Conservation (phyloP, 1,284 basidiomycete species). For the Ceratobasidium sp. region DNA sequence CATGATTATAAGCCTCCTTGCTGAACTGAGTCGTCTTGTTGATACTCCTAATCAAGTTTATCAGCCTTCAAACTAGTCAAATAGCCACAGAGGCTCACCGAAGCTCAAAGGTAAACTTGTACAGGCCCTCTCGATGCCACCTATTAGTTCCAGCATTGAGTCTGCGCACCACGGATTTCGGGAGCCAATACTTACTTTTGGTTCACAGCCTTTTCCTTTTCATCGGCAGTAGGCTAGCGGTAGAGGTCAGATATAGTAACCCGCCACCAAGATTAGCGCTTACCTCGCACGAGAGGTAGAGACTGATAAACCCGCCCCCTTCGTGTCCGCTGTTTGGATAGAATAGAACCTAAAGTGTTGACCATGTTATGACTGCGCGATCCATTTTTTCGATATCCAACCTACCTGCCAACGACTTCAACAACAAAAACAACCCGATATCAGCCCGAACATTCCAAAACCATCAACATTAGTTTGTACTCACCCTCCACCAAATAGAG, state of each 20-base stretch:
- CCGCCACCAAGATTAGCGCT: slow-evolving; percentile 52
- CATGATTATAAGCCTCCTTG: slow-evolving; percentile 87
- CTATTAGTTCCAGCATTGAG: slow-evolving; percentile 55
- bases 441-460: slow-evolving; percentile 11
- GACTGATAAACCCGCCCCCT: slow-evolving; percentile 68
- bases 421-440: not conserved
- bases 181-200: slow-evolving; percentile 63
- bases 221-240: slow-evolving; percentile 74
- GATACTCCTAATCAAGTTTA: slow-evolving; percentile 58
- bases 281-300: slow-evolving; percentile 86
- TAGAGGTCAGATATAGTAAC: slow-evolving; percentile 18
- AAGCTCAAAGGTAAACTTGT: slow-evolving; percentile 87
- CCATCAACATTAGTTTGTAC: slow-evolving; percentile 8
- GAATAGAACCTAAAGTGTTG: slow-evolving; percentile 83
- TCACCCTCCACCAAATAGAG: slow-evolving; percentile 71
- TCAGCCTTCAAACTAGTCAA: not conserved
- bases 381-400: slow-evolving; percentile 3
- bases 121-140: slow-evolving; percentile 85
- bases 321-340: slow-evolving; percentile 82
- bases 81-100: slow-evolving; percentile 49
- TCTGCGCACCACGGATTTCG: not conserved
- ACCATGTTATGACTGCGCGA: slow-evolving; percentile 37
- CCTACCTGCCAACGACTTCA: slow-evolving; percentile 71
- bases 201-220: slow-evolving; percentile 75
- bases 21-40: slow-evolving; percentile 68